Percentiles rank a stretch among this genome's conserved stretches.
Evolutionary conservation across 2,329 filamentous ascomycete genomes (phyloP).

Genomic region (Nemania abortiva): DNA sequence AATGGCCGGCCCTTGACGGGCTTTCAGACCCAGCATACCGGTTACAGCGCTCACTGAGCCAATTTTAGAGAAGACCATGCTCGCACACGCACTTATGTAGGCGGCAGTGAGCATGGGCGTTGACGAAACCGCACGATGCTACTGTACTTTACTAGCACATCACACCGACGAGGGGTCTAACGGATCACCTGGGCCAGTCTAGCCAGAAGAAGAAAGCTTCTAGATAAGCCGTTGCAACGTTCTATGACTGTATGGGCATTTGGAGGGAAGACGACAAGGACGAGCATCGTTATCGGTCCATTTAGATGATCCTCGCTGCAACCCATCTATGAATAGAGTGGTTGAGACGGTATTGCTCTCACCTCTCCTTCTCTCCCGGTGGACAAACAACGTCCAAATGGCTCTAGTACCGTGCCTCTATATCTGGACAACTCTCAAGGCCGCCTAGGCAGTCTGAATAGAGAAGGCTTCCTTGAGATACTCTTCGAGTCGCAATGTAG

Average conservation of each 20-base stretch:
- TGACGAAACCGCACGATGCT: slow-evolving; percentile 29
- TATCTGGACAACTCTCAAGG: not conserved
- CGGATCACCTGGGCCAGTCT: slow-evolving; percentile 30
- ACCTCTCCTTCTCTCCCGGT: not conserved
- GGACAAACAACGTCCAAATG: not conserved
- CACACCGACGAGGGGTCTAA: slow-evolving; percentile 10
- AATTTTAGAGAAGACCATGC: slow-evolving; percentile 4
- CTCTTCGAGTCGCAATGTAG: not conserved
- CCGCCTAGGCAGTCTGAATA: not conserved
- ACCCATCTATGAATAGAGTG: not conserved
- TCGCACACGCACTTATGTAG: slow-evolving; percentile 7
- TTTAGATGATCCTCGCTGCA: slow-evolving; percentile 17
- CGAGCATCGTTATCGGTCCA: slow-evolving; percentile 15
- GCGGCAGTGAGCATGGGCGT: slow-evolving; percentile 27
- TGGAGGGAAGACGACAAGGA: slow-evolving; percentile 5
- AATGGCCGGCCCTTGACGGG: not conserved
- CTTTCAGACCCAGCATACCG: slow-evolving; percentile 1
- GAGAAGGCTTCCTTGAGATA: not conserved
- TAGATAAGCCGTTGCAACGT: slow-evolving; percentile 39
- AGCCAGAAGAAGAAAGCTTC: slow-evolving; percentile 42
- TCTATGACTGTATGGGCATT: slow-evolving; percentile 1
- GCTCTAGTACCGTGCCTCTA: not conserved
- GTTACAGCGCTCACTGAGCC: slow-evolving; percentile 8
- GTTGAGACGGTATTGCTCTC: not conserved
- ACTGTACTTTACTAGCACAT: slow-evolving; percentile 18